A percentile compares a stretch with the other conserved stretches of the same genome.
phyloP scores from a whole-genome alignment of 495 filamentous ascomycete genomes.

The Trichoderma parareesei region DNA sequence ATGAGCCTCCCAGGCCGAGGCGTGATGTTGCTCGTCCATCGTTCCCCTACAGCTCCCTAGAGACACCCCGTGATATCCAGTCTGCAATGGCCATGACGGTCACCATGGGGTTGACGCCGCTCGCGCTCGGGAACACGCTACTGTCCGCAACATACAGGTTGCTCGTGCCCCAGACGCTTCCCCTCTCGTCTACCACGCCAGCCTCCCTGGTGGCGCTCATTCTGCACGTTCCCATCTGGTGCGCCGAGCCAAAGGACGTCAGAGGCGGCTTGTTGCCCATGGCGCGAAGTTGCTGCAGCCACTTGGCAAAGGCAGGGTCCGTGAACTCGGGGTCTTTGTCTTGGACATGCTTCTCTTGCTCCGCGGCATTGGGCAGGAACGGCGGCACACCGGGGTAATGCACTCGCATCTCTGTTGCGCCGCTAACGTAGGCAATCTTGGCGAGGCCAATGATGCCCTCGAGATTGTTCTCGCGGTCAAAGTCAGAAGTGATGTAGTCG shows the following conservation, averaged over 20 bases:
- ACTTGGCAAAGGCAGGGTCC: conserved; percentile 56
- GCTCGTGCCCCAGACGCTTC: conserved; percentile 68
- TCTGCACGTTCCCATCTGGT: conserved; percentile 87
- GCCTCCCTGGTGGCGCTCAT: conserved; percentile 56
- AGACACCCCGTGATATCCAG: conserved; percentile 48
- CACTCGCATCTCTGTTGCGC: conserved; percentile 69
- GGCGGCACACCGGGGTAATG: conserved; percentile 49
- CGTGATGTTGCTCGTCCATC: not conserved
- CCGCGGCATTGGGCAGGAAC: conserved; percentile 48
- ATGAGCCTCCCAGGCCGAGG: not conserved
- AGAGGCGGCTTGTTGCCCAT: conserved; percentile 43
- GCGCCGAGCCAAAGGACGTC: conserved; percentile 48
- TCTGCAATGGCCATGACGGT: conserved; percentile 80
- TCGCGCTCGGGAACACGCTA: conserved; percentile 82
- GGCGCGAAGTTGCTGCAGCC: conserved; percentile 51
- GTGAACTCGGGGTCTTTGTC: conserved; percentile 48
- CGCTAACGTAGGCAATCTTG: conserved; percentile 67
- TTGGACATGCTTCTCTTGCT: conserved; percentile 16
- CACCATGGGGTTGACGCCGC: conserved; percentile 91
- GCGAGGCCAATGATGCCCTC: conserved; percentile 63
- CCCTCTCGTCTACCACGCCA: conserved; percentile 68
- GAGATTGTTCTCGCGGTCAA: conserved; percentile 61
- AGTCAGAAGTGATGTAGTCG: conserved; percentile 57
- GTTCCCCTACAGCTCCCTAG: conserved; percentile 28
- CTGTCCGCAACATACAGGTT: conserved; percentile 77